Conservation (phyloP, 139 green algal species). For the Asterochloris erici region DNA sequence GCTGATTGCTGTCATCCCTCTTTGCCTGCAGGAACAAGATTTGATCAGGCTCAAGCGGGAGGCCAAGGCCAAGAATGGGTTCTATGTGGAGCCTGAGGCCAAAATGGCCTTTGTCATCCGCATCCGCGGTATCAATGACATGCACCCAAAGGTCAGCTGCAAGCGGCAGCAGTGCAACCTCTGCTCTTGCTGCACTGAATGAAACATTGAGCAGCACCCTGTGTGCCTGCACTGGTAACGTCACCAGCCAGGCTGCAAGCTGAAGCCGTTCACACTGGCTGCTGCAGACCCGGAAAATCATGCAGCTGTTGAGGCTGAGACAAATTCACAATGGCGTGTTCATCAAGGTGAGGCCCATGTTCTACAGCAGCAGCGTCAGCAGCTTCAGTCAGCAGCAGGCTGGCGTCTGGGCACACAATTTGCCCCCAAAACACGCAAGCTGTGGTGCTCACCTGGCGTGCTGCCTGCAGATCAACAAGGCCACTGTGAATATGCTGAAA, state of each 20-base stretch:
- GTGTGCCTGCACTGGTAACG: not conserved
- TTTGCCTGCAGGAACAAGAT: slow-evolving; percentile 85
- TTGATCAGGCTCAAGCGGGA: slow-evolving; percentile 86
- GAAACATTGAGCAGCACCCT: no score
- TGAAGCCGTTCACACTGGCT: not conserved
- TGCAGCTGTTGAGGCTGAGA: slow-evolving; percentile 95
- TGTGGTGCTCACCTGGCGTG: not conserved
- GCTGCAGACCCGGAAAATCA: slow-evolving; percentile 91
- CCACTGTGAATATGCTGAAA: slow-evolving; percentile 93
- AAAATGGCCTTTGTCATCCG: slow-evolving; percentile 96
- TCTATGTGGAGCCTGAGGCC: slow-evolving; percentile 93
- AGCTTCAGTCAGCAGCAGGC: no score
- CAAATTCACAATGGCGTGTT: slow-evolving; percentile 99
- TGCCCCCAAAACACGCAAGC: not conserved
- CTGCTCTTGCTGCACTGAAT: not conserved
- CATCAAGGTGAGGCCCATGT: slow-evolving; percentile 60
- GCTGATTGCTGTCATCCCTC: no score
- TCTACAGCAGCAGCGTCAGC: not conserved
- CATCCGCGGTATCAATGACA: slow-evolving; percentile 95
- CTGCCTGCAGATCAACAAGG: slow-evolving; percentile 90
- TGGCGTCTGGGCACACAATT: not conserved
- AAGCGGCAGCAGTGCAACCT: no score
- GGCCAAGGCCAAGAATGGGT: slow-evolving; percentile 85
- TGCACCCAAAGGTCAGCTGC: slow-evolving; percentile 82
- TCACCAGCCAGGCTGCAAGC: not conserved